A percentile compares a stretch with the other conserved stretches of the same genome.
Evolutionary conservation across 2,329 filamentous ascomycete genomes (phyloP).

Genomic region (Apiospora aurea): DNA sequence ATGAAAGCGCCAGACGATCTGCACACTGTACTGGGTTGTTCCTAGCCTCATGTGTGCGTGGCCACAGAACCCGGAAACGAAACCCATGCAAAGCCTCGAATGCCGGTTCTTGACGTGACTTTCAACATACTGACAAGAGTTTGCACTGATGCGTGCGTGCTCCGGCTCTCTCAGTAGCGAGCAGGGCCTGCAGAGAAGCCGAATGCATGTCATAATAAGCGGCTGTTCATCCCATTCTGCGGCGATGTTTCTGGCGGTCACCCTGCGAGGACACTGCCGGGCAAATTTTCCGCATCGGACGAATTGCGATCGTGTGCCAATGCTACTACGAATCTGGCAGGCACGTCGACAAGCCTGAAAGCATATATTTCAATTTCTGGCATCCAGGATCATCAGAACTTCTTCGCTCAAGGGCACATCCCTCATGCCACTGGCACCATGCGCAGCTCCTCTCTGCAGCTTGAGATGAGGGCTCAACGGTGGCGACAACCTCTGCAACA

Average conservation of each 20-base stretch:
- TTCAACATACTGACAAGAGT: not conserved
- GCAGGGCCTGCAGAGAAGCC: not conserved
- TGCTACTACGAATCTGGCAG: not conserved
- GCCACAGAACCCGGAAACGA: conserved; percentile 2
- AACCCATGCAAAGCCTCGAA: conserved; percentile 1
- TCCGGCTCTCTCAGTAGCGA: not conserved
- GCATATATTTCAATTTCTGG: not conserved
- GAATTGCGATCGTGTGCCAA: not conserved
- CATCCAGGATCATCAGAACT: not conserved
- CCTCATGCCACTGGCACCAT: not conserved
- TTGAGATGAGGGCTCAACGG: not conserved
- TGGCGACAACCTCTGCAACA: not conserved
- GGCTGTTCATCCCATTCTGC: not conserved
- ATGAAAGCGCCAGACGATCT: not conserved
- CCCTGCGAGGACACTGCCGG: not conserved
- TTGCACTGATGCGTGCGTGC: not conserved
- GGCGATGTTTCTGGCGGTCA: not conserved
- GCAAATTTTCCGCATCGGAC: conserved; percentile 6
- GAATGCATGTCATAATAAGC: not conserved
- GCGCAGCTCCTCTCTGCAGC: not conserved
- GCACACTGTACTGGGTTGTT: conserved; percentile 4
- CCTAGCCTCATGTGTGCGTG: not conserved
- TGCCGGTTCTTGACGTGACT: not conserved
- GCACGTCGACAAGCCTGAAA: conserved; percentile 9
- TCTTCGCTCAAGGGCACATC: not conserved